phyloP scores from a whole-genome alignment of 768 basidiomycete species.

The Mycena indigotica region DNA sequence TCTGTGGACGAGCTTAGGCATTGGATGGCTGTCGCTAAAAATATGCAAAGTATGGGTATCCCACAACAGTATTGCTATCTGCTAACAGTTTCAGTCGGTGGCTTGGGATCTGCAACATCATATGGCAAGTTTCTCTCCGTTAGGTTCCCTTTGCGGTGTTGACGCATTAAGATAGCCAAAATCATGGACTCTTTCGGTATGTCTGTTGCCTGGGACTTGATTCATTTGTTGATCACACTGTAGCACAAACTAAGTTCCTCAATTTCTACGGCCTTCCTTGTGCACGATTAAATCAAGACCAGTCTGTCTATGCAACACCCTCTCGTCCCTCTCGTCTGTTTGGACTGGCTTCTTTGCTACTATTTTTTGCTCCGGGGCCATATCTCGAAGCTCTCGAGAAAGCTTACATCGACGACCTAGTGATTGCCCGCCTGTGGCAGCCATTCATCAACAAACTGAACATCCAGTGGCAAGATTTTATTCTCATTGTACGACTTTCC shows the following conservation, averaged over 20 bases:
- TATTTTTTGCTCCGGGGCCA: slow-evolving; percentile 40
- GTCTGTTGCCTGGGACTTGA: neutral
- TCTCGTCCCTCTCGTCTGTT: slow-evolving; percentile 18
- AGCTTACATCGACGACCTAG: slow-evolving; percentile 40
- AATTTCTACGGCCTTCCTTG: slow-evolving; percentile 35
- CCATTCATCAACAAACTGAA: slow-evolving; percentile 36
- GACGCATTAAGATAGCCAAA: slow-evolving; percentile 9
- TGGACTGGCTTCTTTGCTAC: slow-evolving; percentile 28
- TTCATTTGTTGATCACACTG: neutral
- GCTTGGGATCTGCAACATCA: neutral
- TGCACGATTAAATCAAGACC: slow-evolving; percentile 33
- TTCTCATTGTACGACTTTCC: slow-evolving; percentile 38
- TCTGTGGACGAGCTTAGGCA: slow-evolving; percentile 21
- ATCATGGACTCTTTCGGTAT: slow-evolving; percentile 9
- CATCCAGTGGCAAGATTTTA: slow-evolving; percentile 39
- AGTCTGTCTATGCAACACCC: slow-evolving; percentile 26
- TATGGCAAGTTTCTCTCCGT: slow-evolving; percentile 11
- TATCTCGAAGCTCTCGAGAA: slow-evolving; percentile 38
- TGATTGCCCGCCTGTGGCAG: slow-evolving; percentile 37
- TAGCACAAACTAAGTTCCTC: slow-evolving; percentile 29
- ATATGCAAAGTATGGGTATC: neutral
- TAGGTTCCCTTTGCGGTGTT: too few relatives aligned
- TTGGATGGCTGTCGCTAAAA: slow-evolving; percentile 28
- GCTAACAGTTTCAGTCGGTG: neutral
- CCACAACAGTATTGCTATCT: neutral